These are phyloP conservation scores for Amorphotheca resinae DNA, from an alignment of 495 filamentous ascomycete species.

Conservation along the genomic window DNA sequence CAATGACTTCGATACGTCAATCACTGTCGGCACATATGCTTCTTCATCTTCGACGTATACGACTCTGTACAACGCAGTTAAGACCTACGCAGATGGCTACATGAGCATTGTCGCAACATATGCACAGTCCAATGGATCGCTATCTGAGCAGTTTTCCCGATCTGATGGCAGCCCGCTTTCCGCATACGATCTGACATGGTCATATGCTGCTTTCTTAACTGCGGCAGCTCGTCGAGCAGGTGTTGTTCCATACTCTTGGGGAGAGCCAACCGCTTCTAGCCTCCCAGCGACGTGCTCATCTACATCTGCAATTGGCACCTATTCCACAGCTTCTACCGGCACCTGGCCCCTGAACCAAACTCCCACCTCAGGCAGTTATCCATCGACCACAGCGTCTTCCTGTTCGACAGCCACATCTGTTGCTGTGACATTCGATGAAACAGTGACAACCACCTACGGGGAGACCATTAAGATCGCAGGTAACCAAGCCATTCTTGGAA, in stretches of 20 bases:
- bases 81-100: slow-evolving; percentile 50
- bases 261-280: slow-evolving; percentile 36
- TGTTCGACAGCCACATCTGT: slow-evolving; percentile 25
- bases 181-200: slow-evolving; percentile 42
- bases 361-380: slow-evolving; percentile 14
- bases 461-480: slow-evolving; percentile 33
- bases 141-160: slow-evolving; percentile 46
- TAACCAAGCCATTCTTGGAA: slow-evolving; percentile 16
- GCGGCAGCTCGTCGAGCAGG: slow-evolving; percentile 17
- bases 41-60: slow-evolving; percentile 29
- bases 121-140: slow-evolving; percentile 37
- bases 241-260: slow-evolving; percentile 25
- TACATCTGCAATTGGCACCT: slow-evolving; percentile 43
- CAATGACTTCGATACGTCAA: slow-evolving; percentile 31
- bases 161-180: slow-evolving; percentile 34
- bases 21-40: slow-evolving; percentile 35
- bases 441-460: slow-evolving; percentile 34
- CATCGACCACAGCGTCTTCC: slow-evolving; percentile 27
- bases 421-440: slow-evolving; percentile 28
- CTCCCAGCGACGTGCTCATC: slow-evolving; percentile 42
- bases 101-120: slow-evolving; percentile 35
- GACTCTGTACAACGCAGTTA: slow-evolving; percentile 37
- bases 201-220: slow-evolving; percentile 36
- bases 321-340: slow-evolving; percentile 40
- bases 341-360: slow-evolving; percentile 45